Conservation (phyloP, 306 rosid species). For the Malus sieversii region DNA sequence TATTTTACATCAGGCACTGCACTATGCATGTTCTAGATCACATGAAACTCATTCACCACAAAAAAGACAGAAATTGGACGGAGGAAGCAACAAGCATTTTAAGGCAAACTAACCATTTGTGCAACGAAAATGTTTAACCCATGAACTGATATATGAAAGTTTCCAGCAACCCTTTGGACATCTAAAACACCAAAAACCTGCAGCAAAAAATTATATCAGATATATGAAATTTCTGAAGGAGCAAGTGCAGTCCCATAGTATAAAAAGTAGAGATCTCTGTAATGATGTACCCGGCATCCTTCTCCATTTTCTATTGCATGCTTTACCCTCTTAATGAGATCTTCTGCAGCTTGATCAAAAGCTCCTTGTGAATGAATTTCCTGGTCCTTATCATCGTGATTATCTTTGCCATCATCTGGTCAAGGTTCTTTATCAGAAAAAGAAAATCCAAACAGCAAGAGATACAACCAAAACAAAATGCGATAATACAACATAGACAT, state of each 20-base stretch:
- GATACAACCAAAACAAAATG: background rate
- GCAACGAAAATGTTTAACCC: slow-evolving; percentile 88
- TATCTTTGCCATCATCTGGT: slow-evolving; percentile 52
- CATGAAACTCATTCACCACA: background rate
- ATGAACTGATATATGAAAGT: slow-evolving; percentile 86
- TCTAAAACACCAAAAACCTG: slow-evolving; percentile 94
- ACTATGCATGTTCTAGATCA: slow-evolving; percentile 2
- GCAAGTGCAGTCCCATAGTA: background rate
- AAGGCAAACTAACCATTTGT: slow-evolving; percentile 55
- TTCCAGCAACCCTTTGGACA: slow-evolving; percentile 95
- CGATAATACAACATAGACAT: slow-evolving; percentile 13
- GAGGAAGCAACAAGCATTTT: background rate
- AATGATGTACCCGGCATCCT: slow-evolving; percentile 80
- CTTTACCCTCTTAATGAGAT: slow-evolving; percentile 65
- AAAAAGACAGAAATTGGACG: background rate
- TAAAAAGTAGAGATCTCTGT: background rate
- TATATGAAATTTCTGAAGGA: background rate
- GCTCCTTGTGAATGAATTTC: slow-evolving; percentile 37
- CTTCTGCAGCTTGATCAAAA: slow-evolving; percentile 69
- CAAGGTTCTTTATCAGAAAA: slow-evolving; percentile 16
- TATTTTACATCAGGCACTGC: background rate
- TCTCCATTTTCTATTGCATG: slow-evolving; percentile 54
- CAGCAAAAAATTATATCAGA: slow-evolving; percentile 13
- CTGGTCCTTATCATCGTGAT: slow-evolving; percentile 45
- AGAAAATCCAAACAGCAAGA: background rate